phyloP scores from a whole-genome alignment of 441 rosid genomes.

The Biscutella auriculata region DNA sequence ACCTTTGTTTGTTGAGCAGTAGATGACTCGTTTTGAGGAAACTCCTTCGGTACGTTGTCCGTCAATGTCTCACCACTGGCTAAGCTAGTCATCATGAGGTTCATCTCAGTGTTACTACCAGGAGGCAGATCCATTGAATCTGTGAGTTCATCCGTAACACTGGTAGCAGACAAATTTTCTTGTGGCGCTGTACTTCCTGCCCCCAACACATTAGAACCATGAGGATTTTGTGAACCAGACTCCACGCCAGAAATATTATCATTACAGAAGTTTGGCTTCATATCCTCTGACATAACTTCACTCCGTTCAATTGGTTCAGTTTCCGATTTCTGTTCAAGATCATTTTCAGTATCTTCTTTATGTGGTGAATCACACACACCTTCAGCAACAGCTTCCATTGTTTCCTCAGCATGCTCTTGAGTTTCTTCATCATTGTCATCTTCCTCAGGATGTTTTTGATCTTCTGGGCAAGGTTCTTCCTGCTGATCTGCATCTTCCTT shows the following conservation, averaged over 20 bases:
- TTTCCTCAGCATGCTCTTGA: slow-evolving; percentile 32
- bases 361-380: slow-evolving; percentile 32
- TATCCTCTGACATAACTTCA: slow-evolving; percentile 32
- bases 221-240: slow-evolving; percentile 50
- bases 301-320: slow-evolving; percentile 27
- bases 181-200: slow-evolving; percentile 43
- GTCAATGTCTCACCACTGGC: slow-evolving; percentile 46
- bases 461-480: slow-evolving; percentile 48
- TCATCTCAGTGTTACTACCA: slow-evolving; percentile 38
- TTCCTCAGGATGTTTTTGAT: slow-evolving; percentile 37
- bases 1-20: slow-evolving; percentile 38
- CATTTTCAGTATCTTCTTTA: slow-evolving; percentile 28
- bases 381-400: slow-evolving; percentile 34
- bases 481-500: slow-evolving; percentile 31
- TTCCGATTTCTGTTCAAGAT: slow-evolving; percentile 32
- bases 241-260: slow-evolving; percentile 38
- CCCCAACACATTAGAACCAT: slow-evolving; percentile 34
- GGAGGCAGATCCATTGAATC: slow-evolving; percentile 45
- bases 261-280: slow-evolving; percentile 26
- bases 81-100: slow-evolving; percentile 38
- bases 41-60: slow-evolving; percentile 33
- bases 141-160: slow-evolving; percentile 38
- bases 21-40: slow-evolving; percentile 39
- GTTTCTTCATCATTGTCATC: slow-evolving; percentile 31
- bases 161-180: slow-evolving; percentile 35